Base-by-base conservation (phyloP, 75 land plant genomes). In the Cryptomeria japonica region DNA sequence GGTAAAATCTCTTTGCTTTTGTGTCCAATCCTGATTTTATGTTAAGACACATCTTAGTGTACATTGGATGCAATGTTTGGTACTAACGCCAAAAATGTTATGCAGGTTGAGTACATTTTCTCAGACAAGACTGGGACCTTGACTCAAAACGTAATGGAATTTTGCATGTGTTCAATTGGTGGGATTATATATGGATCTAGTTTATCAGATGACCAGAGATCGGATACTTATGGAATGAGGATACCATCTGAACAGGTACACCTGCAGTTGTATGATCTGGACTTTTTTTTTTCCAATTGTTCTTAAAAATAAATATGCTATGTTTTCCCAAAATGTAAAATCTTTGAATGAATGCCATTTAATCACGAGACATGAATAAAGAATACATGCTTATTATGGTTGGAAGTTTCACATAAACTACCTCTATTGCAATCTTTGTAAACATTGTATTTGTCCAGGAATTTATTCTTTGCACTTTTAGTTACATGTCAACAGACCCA, bases 71-170 rank as follows among this genome's bases (percentile, higher is more conserved):
- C 84, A 46, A 46, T 82, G 5, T 46, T 44, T 46, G 3, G 34
- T 82, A 46, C 16, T 82, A 82, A 82, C 4, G 46, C 53, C 55
- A 78, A n/a, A 47, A 82, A 55, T 55, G 41, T 84, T 88, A 13
- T 51, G 83, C 92, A 92, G 93, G 89, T 92, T 11, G 93, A 92
- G 86, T 92, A 92, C 72, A 92, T 92, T 76, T 92, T 92, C 84
- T 91, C 93, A 79, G 93, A 92, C 82, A 92, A 92, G 86, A 92
- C 93, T 38, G 93, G 93, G n/a, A 92, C 93, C 53, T 77, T 92
- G 88, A 92, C 93, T 77, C 58, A 93, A 84, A 92, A 92, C 32
- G 32, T 91, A 72, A 92, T 92, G 93, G 93, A 92, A 72, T 92
- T 92, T 82, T 87, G 89, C 87, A 91, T 89, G 87, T 92, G 93